Evolutionary conservation across 495 filamentous ascomycete species (phyloP).

Genomic region (Lentithecium fluviatile): DNA sequence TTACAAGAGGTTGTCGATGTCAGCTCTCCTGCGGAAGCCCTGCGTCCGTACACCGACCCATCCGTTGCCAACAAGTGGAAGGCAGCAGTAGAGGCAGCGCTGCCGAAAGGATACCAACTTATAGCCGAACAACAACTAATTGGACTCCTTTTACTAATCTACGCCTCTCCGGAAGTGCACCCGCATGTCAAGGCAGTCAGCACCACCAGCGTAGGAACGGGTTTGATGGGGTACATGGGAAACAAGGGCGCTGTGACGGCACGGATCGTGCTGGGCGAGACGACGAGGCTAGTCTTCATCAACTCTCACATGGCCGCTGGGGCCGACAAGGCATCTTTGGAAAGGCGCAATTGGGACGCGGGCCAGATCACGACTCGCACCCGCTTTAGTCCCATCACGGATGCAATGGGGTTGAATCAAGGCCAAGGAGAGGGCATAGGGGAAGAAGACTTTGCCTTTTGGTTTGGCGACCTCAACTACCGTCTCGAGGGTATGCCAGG

Average conservation of each 20-base stretch:
- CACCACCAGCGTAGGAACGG: constrained; percentile 77
- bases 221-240: constrained; percentile 86
- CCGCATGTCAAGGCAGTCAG: constrained; percentile 73
- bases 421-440: constrained; percentile 68
- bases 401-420: constrained; percentile 52
- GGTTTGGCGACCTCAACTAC: constrained; percentile 97
- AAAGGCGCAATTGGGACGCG: constrained; percentile 87
- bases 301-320: constrained; percentile 91
- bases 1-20: constrained; percentile 92
- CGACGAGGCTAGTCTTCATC: constrained; percentile 81
- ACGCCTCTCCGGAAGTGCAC: constrained; percentile 71
- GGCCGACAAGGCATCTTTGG: constrained; percentile 69
- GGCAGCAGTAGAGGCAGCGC: constrained; percentile 61
- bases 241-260: constrained; percentile 91
- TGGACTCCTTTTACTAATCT: constrained; percentile 81
- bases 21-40: constrained; percentile 61
- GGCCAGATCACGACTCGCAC: constrained; percentile 71
- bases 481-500: constrained; percentile 83
- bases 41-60: constrained; percentile 72
- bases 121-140: constrained; percentile 81
- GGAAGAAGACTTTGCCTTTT: constrained; percentile 88
- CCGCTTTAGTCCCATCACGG: constrained; percentile 68
- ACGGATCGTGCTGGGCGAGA: constrained; percentile 83
- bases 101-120: constrained; percentile 74
- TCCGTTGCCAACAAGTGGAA: constrained; percentile 74